A percentile compares a stretch with the other conserved stretches of the same genome.
These are phyloP conservation scores for Trametes polyzona DNA, from an alignment of 1,284 basidiomycete genomes.

Conservation along the genomic window DNA sequence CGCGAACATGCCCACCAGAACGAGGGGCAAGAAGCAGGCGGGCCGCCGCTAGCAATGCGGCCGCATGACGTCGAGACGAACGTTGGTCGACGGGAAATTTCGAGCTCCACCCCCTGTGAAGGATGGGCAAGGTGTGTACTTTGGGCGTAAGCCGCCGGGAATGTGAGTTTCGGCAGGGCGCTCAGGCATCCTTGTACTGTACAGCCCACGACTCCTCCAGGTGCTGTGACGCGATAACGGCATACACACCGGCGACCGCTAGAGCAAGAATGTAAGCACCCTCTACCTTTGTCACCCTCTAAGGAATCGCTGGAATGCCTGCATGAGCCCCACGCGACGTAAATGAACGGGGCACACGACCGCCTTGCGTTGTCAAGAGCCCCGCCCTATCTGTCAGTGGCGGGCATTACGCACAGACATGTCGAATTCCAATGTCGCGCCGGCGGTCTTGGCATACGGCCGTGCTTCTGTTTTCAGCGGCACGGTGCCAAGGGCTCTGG, in stretches of 20 bases:
- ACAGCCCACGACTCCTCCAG: too few relatives aligned
- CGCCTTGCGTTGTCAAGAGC: not conserved
- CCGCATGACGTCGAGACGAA: slow-evolving; percentile 1
- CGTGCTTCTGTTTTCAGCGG: not conserved
- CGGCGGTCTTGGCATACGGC: not conserved
- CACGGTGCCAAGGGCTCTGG: not conserved
- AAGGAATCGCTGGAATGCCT: not conserved
- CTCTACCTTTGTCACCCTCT: too few relatives aligned
- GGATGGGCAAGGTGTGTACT: not conserved
- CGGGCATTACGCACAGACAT: not conserved
- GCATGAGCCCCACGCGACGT: not conserved
- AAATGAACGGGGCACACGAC: not conserved
- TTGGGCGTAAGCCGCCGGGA: too few relatives aligned
- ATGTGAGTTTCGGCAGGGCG: too few relatives aligned
- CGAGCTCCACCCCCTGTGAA: not conserved
- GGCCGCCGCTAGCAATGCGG: not conserved
- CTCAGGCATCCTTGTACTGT: too few relatives aligned
- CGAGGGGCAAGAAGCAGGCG: not conserved
- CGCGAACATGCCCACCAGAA: not conserved
- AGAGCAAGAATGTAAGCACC: too few relatives aligned
- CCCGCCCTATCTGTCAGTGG: not conserved
- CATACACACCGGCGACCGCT: too few relatives aligned
- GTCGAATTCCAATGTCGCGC: not conserved
- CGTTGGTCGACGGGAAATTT: not conserved
- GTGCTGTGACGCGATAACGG: too few relatives aligned